Percentiles rank a stretch among this genome's conserved stretches.
These are phyloP conservation scores for Apiospora koreana DNA, from an alignment of 2,329 filamentous ascomycete genomes.

Conservation along the genomic window DNA sequence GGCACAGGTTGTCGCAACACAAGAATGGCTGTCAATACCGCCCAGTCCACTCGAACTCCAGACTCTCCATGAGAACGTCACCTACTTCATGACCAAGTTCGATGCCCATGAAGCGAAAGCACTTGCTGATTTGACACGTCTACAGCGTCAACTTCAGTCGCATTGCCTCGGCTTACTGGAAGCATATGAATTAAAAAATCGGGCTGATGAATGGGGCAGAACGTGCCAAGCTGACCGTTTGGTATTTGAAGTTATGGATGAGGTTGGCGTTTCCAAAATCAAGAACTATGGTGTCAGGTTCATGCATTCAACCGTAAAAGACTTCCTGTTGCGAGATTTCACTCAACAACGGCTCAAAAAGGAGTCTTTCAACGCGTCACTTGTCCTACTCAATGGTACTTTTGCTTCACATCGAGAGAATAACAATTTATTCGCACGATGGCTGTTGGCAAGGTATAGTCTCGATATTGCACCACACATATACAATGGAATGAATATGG, in stretches of 20 bases:
- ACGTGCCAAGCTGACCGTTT: background rate
- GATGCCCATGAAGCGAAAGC: accelerated
- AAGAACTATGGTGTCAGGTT: background rate
- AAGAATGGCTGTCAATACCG: background rate
- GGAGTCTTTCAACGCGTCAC: background rate
- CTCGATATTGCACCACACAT: background rate
- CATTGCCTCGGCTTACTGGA: background rate
- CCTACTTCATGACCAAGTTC: background rate
- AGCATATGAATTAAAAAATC: background rate
- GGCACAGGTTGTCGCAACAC: background rate
- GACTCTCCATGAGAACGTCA: background rate
- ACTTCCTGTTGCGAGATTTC: background rate
- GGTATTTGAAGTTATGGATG: too few species aligned
- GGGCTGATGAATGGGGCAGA: too few species aligned
- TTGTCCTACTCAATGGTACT: background rate
- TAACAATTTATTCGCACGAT: background rate
- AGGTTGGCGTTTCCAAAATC: too few species aligned
- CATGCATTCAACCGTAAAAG: background rate
- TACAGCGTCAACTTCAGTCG: background rate
- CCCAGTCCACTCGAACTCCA: background rate
- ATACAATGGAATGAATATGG: background rate
- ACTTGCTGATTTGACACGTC: background rate
- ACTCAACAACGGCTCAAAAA: background rate
- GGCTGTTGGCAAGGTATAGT: background rate
- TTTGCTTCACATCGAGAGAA: background rate